A percentile compares a stretch with the other conserved stretches of the same genome.
Evolutionary conservation across 192 early-diverging fungal genomes (phyloP).

Genomic region (Rhizophagus clarus): DNA sequence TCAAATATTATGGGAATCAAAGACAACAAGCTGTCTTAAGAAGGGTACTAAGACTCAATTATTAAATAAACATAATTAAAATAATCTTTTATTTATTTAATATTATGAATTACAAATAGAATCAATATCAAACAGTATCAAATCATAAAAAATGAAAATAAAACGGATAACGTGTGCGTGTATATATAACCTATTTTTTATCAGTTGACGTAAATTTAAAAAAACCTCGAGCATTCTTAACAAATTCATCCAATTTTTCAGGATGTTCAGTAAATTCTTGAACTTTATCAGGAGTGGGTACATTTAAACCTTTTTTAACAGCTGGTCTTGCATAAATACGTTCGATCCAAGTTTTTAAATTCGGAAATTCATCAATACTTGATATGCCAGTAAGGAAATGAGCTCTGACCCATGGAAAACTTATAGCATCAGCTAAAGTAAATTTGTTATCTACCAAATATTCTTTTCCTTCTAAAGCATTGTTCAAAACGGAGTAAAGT

Average conservation of each 20-base stretch:
- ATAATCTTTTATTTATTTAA: too few species aligned
- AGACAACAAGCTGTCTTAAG: too few species aligned
- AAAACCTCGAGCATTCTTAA: neutral
- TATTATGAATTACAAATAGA: too few species aligned
- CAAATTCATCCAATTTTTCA: neutral
- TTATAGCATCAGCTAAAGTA: slow-evolving; percentile 56
- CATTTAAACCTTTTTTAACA: slow-evolving; percentile 42
- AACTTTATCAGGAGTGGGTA: neutral
- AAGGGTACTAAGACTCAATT: too few species aligned
- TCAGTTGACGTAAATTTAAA: neutral
- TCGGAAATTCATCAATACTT: slow-evolving; percentile 42
- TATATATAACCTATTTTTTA: neutral
- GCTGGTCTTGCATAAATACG: slow-evolving; percentile 40
- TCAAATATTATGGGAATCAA: too few species aligned
- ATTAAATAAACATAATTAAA: too few species aligned
- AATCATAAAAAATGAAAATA: too few species aligned
- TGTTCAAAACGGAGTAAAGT: slow-evolving; percentile 47
- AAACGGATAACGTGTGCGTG: too few species aligned
- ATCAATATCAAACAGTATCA: too few species aligned
- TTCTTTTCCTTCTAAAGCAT: slow-evolving; percentile 33
- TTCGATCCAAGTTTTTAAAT: slow-evolving; percentile 49
- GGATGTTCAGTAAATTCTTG: neutral
- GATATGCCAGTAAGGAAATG: slow-evolving; percentile 30
- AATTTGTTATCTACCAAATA: slow-evolving; percentile 42
- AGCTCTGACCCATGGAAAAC: slow-evolving; percentile 45